These are phyloP conservation scores for Spergularia azorica DNA, from an alignment of 179 eudicot genomes.

Conservation along the genomic window DNA sequence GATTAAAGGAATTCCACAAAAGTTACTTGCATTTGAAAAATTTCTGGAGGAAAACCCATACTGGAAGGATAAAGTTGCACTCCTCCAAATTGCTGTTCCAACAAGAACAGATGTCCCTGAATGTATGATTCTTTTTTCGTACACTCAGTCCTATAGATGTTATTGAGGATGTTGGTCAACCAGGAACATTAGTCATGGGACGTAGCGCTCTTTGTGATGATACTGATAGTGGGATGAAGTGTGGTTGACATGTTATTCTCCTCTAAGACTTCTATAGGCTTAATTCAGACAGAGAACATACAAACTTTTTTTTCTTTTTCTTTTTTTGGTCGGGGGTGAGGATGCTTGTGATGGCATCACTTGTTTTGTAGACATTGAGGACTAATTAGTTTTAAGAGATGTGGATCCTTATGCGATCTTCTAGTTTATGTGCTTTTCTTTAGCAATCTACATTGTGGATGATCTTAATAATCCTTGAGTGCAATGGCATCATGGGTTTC, in stretches of 20 bases:
- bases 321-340: too few species aligned
- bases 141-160: neutral
- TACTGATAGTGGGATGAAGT: neutral
- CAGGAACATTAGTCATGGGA: neutral
- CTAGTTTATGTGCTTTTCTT: neutral
- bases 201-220: neutral
- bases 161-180: neutral
- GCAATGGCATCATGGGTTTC: neutral
- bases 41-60: conserved; percentile 84
- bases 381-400: neutral
- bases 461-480: neutral
- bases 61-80: conserved; percentile 93
- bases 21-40: conserved; percentile 94
- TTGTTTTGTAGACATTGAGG: neutral
- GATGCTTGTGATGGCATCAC: too few species aligned
- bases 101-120: conserved; percentile 99
- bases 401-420: neutral
- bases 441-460: neutral
- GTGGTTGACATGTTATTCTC: neutral
- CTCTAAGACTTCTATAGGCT: neutral
- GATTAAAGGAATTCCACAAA: conserved; percentile 99
- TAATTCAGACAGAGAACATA: neutral
- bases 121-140: conserved; percentile 49
- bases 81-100: conserved; percentile 98
- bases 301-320: too few species aligned